A percentile compares a stretch with the other conserved stretches of the same genome.
Evolutionary conservation across 176 grass and related monocot species (phyloP).

Genomic region (Urochloa ruziziensis): DNA sequence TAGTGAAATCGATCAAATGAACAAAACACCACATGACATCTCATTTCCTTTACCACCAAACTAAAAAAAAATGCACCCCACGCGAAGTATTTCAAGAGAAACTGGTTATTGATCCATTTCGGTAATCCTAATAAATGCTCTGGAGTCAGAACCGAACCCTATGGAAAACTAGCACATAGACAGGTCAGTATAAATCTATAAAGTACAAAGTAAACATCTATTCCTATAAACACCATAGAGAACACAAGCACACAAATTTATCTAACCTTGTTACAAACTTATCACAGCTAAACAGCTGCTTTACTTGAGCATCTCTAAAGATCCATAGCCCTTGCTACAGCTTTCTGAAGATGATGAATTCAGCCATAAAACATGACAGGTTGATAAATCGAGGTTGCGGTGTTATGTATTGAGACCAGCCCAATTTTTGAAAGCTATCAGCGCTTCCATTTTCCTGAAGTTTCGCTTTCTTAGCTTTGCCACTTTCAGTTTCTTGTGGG

Average conservation of each 20-base stretch:
- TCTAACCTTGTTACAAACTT: background rate
- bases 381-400: background rate
- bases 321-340: background rate
- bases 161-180: background rate
- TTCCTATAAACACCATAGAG: slow-evolving; percentile 28
- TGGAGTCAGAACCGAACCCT: background rate
- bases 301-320: slow-evolving; percentile 22
- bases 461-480: slow-evolving; percentile 83
- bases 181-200: background rate
- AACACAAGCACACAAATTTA: slow-evolving; percentile 13
- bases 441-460: slow-evolving; percentile 90
- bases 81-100: slow-evolving; percentile 6
- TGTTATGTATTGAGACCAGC: slow-evolving; percentile 78
- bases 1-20: slow-evolving; percentile 1
- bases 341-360: slow-evolving; percentile 28
- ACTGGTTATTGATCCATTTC: background rate
- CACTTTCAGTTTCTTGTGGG: slow-evolving; percentile 88
- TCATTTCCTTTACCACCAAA: background rate
- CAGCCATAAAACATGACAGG: background rate
- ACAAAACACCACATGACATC: background rate
- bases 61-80: background rate
- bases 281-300: slow-evolving; percentile 10
- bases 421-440: slow-evolving; percentile 98
- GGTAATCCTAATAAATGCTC: slow-evolving; percentile 24
- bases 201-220: background rate